phyloP scores from a whole-genome alignment of 495 filamentous ascomycete genomes.

The Pseudotulostoma volvatum region DNA sequence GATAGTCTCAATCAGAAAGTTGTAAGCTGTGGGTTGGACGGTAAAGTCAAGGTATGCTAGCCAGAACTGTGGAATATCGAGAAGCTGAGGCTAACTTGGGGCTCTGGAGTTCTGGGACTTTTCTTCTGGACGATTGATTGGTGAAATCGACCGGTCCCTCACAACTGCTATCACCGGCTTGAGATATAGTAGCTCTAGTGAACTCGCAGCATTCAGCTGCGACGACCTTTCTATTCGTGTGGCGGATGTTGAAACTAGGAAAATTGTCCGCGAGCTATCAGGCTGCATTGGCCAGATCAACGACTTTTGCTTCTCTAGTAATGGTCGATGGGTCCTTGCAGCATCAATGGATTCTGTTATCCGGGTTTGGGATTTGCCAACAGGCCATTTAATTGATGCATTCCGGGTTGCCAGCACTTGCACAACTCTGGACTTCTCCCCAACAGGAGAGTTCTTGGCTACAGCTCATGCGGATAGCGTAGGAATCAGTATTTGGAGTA shows the following conservation, averaged over 20 bases:
- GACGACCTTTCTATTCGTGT: slow-evolving; percentile 79
- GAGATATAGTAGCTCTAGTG: slow-evolving; percentile 61
- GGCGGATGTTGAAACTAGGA: slow-evolving; percentile 79
- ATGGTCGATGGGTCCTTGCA: slow-evolving; percentile 86
- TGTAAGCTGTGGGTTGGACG: slow-evolving; percentile 75
- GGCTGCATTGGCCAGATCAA: slow-evolving; percentile 66
- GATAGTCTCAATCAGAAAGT: slow-evolving; percentile 71
- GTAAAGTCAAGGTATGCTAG: slow-evolving; percentile 56
- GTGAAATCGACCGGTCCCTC: slow-evolving; percentile 73
- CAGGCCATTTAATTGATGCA: slow-evolving; percentile 83
- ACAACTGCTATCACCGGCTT: slow-evolving; percentile 62
- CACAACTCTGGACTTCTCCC: slow-evolving; percentile 71
- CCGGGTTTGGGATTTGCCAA: slow-evolving; percentile 89
- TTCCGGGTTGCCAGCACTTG: slow-evolving; percentile 60
- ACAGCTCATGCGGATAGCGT: slow-evolving; percentile 69
- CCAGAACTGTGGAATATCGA: slow-evolving; percentile 1
- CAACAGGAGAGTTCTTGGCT: slow-evolving; percentile 81
- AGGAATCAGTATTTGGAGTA: slow-evolving; percentile 91
- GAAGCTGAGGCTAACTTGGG: slow-evolving; percentile 4
- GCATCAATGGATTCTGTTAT: slow-evolving; percentile 69
- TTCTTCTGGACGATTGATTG: slow-evolving; percentile 51
- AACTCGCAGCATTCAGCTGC: slow-evolving; percentile 79
- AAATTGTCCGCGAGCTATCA: slow-evolving; percentile 84
- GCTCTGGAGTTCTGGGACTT: slow-evolving; percentile 74
- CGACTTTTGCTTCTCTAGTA: slow-evolving; percentile 81